Base-by-base conservation (phyloP, 371 early-diverging fungal genomes). In the Chytridium lagenaria region DNA sequence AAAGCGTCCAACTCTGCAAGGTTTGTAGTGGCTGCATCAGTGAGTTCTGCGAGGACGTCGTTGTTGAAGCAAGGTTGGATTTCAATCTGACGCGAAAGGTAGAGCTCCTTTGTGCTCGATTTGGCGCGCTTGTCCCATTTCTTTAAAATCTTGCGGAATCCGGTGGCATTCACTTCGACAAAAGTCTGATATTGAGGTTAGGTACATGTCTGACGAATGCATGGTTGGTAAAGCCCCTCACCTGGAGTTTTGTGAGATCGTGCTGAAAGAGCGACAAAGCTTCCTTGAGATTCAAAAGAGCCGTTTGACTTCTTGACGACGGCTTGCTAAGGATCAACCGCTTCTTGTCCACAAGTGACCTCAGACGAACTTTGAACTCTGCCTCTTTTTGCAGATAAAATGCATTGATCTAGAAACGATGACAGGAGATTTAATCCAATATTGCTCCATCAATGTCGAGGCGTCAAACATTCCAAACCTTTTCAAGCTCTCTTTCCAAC, bases 91-190 rank as follows among this genome's bases (percentile, higher is more conserved):
- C 96, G 90, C 0, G 95, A 90, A 22, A 98, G 87, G 75, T 97
- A 98, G 30, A 97, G 87, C 77, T 98, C 97, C 80, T 97, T 97
- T 22, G 95, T 97, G 30, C 90, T 92, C 1, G 94, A 92, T 81
- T 95, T 95, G 26, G 94, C 91, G 30, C 96, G 92, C 83, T 98
- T 98, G 85, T 98, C 98, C 95, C 95, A 98, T 80, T 98, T 98
- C 76, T 98, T 98, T 64, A 98, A 80, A 57, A 98, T 98, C 86
- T 98, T 98, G 31, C 95, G 82, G 75, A 98, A 97, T 0, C 97
- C 98, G 26, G 94, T 94, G 36, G 91, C 93, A 78, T 98, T 98
- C 39, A 97, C 86, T 81, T 96, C 95, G 49, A 97, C 96, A 78
- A 94, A 98, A 89, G 93, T 95, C 91, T 94, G 76, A 2, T 44